phyloP scores from a whole-genome alignment of 1,284 basidiomycete genomes.

The Apiotrichum sp. region DNA sequence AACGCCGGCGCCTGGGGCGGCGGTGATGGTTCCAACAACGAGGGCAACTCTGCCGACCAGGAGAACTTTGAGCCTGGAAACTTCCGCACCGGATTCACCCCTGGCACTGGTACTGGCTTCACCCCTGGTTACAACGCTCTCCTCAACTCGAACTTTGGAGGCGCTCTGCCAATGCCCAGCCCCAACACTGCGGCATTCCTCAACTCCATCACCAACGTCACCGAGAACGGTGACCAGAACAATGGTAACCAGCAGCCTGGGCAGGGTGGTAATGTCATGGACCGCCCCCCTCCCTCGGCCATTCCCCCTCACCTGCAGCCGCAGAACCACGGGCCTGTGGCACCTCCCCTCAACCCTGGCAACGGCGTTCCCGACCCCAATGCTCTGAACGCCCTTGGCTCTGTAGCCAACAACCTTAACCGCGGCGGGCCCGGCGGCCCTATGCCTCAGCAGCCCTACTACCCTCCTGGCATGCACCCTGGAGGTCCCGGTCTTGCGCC shows the following conservation, averaged over 20 bases:
- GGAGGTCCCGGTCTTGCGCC: conserved; percentile 10
- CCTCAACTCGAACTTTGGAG: conserved; percentile 37
- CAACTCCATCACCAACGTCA: conserved; percentile 74
- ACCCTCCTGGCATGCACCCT: conserved; percentile 21
- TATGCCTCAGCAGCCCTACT: conserved; percentile 9
- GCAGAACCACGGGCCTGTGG: conserved; percentile 30
- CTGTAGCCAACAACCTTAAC: conserved; percentile 55
- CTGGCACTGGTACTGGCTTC: conserved; percentile 66
- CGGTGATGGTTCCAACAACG: conserved; percentile 2
- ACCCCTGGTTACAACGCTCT: conserved; percentile 57
- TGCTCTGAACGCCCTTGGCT: conserved; percentile 74
- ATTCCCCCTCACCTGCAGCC: conserved; percentile 15
- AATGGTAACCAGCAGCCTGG: conserved; percentile 1
- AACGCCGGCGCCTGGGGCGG: conserved; percentile 7
- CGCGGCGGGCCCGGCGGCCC: conserved; percentile 4
- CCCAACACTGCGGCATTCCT: conserved; percentile 90
- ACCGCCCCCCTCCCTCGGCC: conserved; percentile 26
- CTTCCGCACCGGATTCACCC: conserved; percentile 61
- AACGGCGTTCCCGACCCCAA: conserved; percentile 57
- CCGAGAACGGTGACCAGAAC: conserved; percentile 31
- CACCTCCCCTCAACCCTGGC: conserved; percentile 19
- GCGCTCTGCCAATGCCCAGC: conserved; percentile 61
- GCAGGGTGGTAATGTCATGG: neutral
- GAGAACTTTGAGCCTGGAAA: conserved; percentile 63
- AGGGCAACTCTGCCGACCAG: conserved; percentile 25